A percentile compares a stretch with the other conserved stretches of the same genome.
These are phyloP conservation scores for Lonicera japonica DNA, from an alignment of 129 eudicot genomes.

Conservation along the genomic window DNA sequence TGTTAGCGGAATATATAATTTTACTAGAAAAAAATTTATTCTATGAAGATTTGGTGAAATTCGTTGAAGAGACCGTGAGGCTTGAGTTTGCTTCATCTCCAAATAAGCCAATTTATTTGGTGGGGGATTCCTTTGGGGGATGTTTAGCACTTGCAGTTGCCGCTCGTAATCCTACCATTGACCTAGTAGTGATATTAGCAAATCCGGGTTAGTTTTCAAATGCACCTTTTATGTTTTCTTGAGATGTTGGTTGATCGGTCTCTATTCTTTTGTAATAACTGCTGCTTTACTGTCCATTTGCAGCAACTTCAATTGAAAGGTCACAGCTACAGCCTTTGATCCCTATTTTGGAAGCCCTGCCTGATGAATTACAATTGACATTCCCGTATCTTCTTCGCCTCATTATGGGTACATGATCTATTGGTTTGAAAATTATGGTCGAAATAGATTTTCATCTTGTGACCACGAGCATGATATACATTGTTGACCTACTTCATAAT, in stretches of 20 bases:
- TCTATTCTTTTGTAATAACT: not conserved
- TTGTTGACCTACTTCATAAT: too few species aligned
- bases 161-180: constrained; percentile 48
- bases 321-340: constrained; percentile 37
- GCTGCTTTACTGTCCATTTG: constrained; percentile 5
- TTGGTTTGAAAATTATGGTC: not conserved
- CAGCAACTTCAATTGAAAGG: constrained; percentile 56
- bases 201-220: constrained; percentile 42
- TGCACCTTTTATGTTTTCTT: not conserved
- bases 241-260: not conserved
- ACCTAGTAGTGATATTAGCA: constrained; percentile 45
- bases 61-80: constrained; percentile 41
- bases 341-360: constrained; percentile 35
- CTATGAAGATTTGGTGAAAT: constrained; percentile 32
- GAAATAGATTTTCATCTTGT: too few species aligned
- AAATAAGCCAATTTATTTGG: constrained; percentile 48
- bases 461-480: too few species aligned
- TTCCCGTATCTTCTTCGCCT: constrained; percentile 49
- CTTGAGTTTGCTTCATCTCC: constrained; percentile 38
- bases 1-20: not conserved
- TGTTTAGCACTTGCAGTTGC: constrained; percentile 59
- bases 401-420: constrained; percentile 32
- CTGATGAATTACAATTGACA: constrained; percentile 27
- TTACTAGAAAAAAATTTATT: too few species aligned
- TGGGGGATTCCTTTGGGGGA: constrained; percentile 61